Evolutionary conservation across 768 basidiomycete species (phyloP), one percentile per base, ranked within the genome.

Genomic region (Imleria badia): DNA sequence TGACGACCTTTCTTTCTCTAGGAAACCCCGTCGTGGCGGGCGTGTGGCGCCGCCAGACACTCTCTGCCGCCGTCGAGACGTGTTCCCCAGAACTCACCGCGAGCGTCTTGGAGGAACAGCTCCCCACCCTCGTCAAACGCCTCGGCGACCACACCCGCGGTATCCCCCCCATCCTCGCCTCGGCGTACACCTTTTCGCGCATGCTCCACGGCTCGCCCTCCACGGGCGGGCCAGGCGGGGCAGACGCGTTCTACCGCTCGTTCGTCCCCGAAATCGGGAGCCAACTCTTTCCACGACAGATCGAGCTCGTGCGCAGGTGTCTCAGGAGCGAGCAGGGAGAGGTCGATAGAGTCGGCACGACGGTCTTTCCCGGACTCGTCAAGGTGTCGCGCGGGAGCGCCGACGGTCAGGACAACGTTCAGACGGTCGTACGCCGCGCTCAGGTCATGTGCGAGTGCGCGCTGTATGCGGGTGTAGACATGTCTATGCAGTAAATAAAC

Each of bases 401-500:
- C 64, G 9, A 68, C 50, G 44, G 54, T 50, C 70, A 75, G 34
- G 81, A 84, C 29, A 81, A 76, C 51, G 64, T 79, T 42, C 88
- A 88, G 78, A 86, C 83, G 17, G 86, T 93, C 42, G 89, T 94
- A 12, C 73, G 90, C 55, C 76, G 91, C 49, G 91, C 92, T 15
- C 92, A 93, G 71, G 91, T 91, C 14, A 84, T 93, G 43, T 94
- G 91, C 62, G 87, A 90, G 71, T 94, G 89, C 65, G 90, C 91
- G 1, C 72, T 91, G 66, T 48, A 53, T n/a, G 59, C 26, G 6
- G 52, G 54, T 14, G 26, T 56, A 19, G 58, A 59, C 20, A 13
- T 35, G 6, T 13, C 56, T 23, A 15, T 11, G 40, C 35, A 46
- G 35, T 64, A 23, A 51, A 45, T n/a, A 17, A 33, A 11, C 10